phyloP scores from a whole-genome alignment of 2,329 filamentous ascomycete species.

The Colletotrichum sp. region DNA sequence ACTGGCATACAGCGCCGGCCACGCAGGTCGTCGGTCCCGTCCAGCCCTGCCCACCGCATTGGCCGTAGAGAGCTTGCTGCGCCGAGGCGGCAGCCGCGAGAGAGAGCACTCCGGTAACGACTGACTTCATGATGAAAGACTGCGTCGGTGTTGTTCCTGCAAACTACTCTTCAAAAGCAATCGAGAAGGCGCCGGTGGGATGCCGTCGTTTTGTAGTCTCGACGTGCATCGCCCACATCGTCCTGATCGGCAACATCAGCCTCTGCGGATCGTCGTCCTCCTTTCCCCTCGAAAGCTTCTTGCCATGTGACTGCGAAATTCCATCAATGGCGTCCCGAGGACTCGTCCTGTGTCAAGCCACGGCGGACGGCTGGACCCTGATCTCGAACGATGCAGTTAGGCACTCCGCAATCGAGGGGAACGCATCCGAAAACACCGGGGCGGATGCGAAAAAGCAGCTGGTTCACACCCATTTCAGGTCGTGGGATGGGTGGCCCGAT shows the following conservation, averaged over 20 bases:
- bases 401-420: not conserved
- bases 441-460: not conserved
- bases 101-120: not conserved
- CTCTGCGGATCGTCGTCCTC: conserved; percentile 8
- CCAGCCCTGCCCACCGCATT: conserved; percentile 49
- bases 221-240: too few relatives aligned
- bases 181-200: not conserved
- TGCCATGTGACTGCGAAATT: not conserved
- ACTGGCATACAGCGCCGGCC: conserved; percentile 40
- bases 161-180: not conserved
- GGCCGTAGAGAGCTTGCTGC: conserved; percentile 28
- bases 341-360: not conserved
- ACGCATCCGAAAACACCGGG: not conserved
- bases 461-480: not conserved
- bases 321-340: conserved; percentile 13
- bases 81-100: conserved; percentile 17
- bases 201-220: not conserved
- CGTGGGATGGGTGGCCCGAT: not conserved
- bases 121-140: conserved; percentile 11
- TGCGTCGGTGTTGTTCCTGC: not conserved
- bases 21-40: conserved; percentile 47
- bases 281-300: not conserved
- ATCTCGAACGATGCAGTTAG: not conserved
- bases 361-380: not conserved
- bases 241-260: not conserved